Conservation (phyloP, 2,329 filamentous ascomycete species). For the Drechslerella dactyloides region DNA sequence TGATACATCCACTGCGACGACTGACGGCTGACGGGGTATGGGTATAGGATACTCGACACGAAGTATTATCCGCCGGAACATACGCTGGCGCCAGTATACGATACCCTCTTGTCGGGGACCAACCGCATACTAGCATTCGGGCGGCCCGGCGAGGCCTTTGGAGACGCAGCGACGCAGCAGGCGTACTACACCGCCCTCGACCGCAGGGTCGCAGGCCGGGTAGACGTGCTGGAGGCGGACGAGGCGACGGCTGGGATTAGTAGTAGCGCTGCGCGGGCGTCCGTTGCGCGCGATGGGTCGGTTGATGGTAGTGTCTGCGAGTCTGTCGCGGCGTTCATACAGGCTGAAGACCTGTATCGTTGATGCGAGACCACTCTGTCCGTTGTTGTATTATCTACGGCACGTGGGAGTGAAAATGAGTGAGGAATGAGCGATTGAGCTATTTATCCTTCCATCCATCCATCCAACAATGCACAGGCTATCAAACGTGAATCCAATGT, state of each 20-base stretch:
- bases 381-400: no score
- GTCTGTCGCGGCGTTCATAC: background rate
- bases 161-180: conserved; percentile 1
- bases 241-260: conserved; percentile 16
- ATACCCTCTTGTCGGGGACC: conserved; percentile 18
- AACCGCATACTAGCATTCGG: conserved; percentile 33
- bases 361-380: no score
- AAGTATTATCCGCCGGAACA: conserved; percentile 47
- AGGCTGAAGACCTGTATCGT: background rate
- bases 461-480: no score
- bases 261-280: conserved; percentile 25
- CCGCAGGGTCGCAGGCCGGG: background rate
- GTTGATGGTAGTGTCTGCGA: conserved; percentile 16
- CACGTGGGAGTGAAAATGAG: no score
- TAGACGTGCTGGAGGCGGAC: conserved; percentile 20
- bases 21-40: no score
- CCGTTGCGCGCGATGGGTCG: conserved; percentile 8
- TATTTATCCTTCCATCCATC: no score
- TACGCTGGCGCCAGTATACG: conserved; percentile 18
- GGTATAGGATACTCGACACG: conserved; percentile 25
- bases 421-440: no score
- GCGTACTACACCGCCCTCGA: conserved; percentile 19
- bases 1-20: no score
- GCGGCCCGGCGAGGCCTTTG: conserved; percentile 20
- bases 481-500: no score